Evolutionary conservation across 257 asterid species (phyloP), one percentile per base, ranked within the genome.

Genomic region (Solanum piurae): DNA sequence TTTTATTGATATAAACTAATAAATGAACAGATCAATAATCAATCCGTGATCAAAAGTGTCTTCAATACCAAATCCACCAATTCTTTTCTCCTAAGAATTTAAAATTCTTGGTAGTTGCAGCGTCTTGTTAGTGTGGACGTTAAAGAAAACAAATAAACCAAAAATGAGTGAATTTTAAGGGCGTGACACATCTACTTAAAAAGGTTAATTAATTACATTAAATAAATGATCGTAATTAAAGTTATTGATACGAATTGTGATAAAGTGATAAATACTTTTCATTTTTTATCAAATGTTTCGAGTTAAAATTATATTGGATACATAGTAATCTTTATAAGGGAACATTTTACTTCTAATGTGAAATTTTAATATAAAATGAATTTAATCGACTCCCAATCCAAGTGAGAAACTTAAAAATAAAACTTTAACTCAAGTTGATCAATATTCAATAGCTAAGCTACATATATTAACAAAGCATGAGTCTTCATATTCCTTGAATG

Each of bases 41-140:
- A 60, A 0, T 9, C 2, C 0, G 1, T 9, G 2, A 29, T 7
- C 23, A 0, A 18, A 31, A 8, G 12, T 33, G 21, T n/a, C 21
- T 73, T 7, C 16, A 20, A 20, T 34, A 34, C 49, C 46, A 73
- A 21, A 75, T 23, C 33, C 55, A 5, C 83, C 31, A 23, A 37
- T 36, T 31, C 1, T 29, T 69, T 69, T 27, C 23, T 27, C 49
- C 20, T 25, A 75, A 21, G 27, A 34, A 33, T 73, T 72, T 21
- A 69, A 42, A 73, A 18, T 73, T 73, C 27, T 73, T 73, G 46
- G 46, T 73, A 16, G 27, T 73, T 7, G 46, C 8, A 73, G 13
- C 23, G 7, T 72, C 42, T 31, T 0, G 79, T 72, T 72, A 33
- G 25, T 14, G 80, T 72, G 77, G 77, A 31, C 42, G 77, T 0